Evolutionary conservation across 2,329 filamentous ascomycete species (phyloP).

Genomic region (Nigrospora oryzae): DNA sequence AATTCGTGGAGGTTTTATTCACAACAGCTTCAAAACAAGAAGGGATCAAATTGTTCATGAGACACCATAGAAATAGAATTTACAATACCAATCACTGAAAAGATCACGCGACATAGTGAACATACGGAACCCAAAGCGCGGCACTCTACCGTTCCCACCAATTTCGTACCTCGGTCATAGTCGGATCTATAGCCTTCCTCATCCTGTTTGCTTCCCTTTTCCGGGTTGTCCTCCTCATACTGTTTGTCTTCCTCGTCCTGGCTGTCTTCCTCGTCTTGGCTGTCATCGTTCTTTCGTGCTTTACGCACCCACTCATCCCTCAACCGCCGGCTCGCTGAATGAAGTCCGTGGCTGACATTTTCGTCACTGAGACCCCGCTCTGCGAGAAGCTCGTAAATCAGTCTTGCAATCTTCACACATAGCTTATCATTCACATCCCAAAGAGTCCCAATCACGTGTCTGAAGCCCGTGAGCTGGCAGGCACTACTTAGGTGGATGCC

Average conservation of each 20-base stretch:
- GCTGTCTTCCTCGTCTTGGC: background rate
- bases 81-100: too few relatives aligned
- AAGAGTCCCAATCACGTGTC: conserved; percentile 28
- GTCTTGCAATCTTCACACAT: conserved; percentile 20
- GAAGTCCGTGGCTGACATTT: background rate
- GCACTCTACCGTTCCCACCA: background rate
- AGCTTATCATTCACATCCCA: conserved; percentile 25
- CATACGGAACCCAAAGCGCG: background rate
- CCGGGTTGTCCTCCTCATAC: background rate
- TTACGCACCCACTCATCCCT: background rate
- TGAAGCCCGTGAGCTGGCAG: conserved; percentile 28
- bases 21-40: too few relatives aligned
- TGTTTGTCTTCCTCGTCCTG: too few relatives aligned
- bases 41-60: too few relatives aligned
- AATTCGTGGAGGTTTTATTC: too few relatives aligned
- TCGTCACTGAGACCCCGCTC: background rate
- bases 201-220: too few relatives aligned
- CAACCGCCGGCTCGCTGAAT: background rate
- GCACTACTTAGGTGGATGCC: conserved; percentile 16
- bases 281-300: background rate
- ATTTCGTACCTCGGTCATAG: background rate
- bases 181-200: too few relatives aligned
- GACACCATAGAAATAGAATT: too few relatives aligned
- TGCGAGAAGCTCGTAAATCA: conserved; percentile 12
- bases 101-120: background rate